Conservation (phyloP, 352 stramenopile species). For the Phytophthora meadii region DNA sequence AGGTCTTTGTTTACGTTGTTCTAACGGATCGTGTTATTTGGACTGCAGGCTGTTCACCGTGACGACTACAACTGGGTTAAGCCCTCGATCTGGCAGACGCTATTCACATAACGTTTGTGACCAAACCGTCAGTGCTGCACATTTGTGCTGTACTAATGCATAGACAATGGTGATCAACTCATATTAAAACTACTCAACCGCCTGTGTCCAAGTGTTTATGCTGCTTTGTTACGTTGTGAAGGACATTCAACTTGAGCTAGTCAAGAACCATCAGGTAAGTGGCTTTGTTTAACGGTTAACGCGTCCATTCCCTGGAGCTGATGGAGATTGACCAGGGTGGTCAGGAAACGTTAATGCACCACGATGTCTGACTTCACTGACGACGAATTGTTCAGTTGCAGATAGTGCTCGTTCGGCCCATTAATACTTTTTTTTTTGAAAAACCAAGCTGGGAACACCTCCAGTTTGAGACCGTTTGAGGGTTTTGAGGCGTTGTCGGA, state of each 20-base stretch:
- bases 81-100: constrained; percentile 89
- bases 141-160: constrained; percentile 29
- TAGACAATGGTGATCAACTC: constrained; percentile 28
- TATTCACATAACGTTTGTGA: constrained; percentile 70
- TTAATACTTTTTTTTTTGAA: no score
- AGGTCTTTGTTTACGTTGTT: neutral
- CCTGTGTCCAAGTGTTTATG: constrained; percentile 7
- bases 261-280: neutral
- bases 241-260: constrained; percentile 8
- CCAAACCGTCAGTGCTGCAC: no score
- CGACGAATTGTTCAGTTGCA: constrained; percentile 60
- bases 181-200: constrained; percentile 11
- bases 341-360: constrained; percentile 23
- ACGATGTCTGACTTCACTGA: constrained; percentile 67
- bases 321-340: constrained; percentile 30
- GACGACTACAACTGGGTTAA: constrained; percentile 96
- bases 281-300: neutral
- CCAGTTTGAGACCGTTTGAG: no score
- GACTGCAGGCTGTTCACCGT: constrained; percentile 67
- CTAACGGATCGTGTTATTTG: constrained; percentile 16
- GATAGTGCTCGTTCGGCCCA: no score
- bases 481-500: no score
- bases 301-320: constrained; percentile 21
- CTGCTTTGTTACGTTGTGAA: no score
- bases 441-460: no score